Evolutionary conservation across 768 basidiomycete species (phyloP).

Genomic region (Chalciporus pseudorubinellus): DNA sequence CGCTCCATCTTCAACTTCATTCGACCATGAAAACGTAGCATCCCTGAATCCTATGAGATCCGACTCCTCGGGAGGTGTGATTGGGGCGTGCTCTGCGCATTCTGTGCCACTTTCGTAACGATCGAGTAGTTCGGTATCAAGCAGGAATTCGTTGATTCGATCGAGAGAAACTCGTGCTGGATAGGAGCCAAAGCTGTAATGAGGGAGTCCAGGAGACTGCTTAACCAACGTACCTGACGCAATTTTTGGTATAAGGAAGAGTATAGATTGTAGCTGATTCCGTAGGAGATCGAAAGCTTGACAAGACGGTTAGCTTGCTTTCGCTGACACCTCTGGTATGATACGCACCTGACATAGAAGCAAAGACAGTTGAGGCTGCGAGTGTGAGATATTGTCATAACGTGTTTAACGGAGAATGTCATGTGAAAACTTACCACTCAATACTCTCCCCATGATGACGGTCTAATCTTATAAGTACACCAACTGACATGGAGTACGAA

Average conservation of each 20-base stretch:
- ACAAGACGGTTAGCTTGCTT: no score
- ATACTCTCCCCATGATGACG: conserved; percentile 10
- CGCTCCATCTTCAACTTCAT: conserved; percentile 3
- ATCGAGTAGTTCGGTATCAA: conserved; percentile 15
- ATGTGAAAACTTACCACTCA: background rate
- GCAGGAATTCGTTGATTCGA: conserved; percentile 50
- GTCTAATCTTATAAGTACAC: conserved; percentile 6
- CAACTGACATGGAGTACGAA: no score
- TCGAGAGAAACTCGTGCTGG: conserved; percentile 62
- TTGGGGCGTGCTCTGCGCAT: conserved; percentile 1
- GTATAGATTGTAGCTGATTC: conserved; percentile 41
- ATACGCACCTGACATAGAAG: conserved; percentile 32
- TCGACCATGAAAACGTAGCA: conserved; percentile 54
- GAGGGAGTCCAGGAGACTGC: conserved; percentile 9
- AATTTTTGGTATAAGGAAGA: conserved; percentile 33
- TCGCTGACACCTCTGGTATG: background rate
- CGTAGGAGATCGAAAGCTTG: conserved; percentile 60
- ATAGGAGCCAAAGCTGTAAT: background rate
- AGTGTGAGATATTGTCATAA: no score
- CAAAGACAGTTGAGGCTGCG: conserved; percentile 37
- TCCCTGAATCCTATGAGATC: conserved; percentile 51
- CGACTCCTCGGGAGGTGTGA: conserved; percentile 7
- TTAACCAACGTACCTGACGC: background rate
- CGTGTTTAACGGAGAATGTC: no score
- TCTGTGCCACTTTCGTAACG: background rate